Percentiles rank a stretch among this genome's conserved stretches.
Conservation (phyloP, 805 yeast genomes). For the Hagleromyces aurorensis region DNA sequence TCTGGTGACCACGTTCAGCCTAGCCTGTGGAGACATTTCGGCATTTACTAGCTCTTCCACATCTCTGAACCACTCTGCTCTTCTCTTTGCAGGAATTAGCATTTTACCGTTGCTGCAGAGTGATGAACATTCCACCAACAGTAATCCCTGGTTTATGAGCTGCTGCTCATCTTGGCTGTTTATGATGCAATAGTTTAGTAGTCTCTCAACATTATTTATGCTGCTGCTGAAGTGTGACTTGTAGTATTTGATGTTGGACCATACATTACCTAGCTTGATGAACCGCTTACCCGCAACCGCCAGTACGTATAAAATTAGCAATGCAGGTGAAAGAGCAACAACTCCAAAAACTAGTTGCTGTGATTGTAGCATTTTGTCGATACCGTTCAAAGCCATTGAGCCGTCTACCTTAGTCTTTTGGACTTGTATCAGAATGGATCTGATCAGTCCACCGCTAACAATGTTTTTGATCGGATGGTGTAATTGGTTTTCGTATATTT, state of each 20-base stretch:
- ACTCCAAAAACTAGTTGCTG: conserved; percentile 93
- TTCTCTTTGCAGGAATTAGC: conserved; percentile 43
- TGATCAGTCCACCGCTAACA: conserved; percentile 56
- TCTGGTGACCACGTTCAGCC: conserved; percentile 43
- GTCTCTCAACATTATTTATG: conserved; percentile 52
- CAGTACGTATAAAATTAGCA: conserved; percentile 46
- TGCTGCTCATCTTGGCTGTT: conserved; percentile 18
- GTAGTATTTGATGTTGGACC: conserved; percentile 23
- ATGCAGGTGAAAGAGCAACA: conserved; percentile 80
- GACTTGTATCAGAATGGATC: conserved; percentile 80
- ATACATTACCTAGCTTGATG: conserved; percentile 20
- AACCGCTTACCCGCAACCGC: conserved; percentile 29
- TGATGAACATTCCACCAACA: conserved; percentile 58
- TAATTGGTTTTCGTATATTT: conserved; percentile 70
- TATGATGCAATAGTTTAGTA: conserved; percentile 32
- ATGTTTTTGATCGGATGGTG: conserved; percentile 59
- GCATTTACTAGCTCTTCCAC: conserved; percentile 48
- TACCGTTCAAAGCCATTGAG: conserved; percentile 80
- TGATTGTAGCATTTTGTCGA: conserved; percentile 78
- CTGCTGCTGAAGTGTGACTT: conserved; percentile 25
- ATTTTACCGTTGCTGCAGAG: conserved; percentile 42
- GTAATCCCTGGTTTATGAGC: conserved; percentile 45
- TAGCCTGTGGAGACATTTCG: conserved; percentile 32
- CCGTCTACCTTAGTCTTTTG: conserved; percentile 97
- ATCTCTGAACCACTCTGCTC: conserved; percentile 54